These are phyloP conservation scores for Lipomyces starkeyi DNA, from an alignment of 805 yeast genomes.

Conservation along the genomic window DNA sequence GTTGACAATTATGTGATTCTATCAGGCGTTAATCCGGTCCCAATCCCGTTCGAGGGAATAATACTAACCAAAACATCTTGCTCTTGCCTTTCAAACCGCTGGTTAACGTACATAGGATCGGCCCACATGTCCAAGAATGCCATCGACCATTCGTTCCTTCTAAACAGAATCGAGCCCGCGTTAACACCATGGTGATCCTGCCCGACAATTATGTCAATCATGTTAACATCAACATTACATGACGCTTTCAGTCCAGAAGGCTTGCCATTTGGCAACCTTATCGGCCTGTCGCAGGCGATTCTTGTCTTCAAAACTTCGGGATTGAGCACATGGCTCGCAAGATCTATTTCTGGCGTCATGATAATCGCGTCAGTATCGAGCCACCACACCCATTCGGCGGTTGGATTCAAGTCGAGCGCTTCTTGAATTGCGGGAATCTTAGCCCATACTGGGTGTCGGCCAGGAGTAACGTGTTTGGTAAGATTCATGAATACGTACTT, in stretches of 20 bases:
- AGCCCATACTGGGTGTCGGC: conserved; percentile 42
- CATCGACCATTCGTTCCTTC: conserved; percentile 74
- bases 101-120: conserved; percentile 79
- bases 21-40: neutral
- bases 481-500: conserved; percentile 43
- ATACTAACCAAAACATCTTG: conserved; percentile 66
- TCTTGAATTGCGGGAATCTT: conserved; percentile 47
- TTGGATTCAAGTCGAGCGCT: conserved; percentile 44
- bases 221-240: conserved; percentile 14
- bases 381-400: conserved; percentile 51
- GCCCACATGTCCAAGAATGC: conserved; percentile 78
- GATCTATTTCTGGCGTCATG: conserved; percentile 44
- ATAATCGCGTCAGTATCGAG: conserved; percentile 48
- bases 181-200: conserved; percentile 91
- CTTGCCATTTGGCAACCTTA: conserved; percentile 27
- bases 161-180: conserved; percentile 75
- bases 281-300: conserved; percentile 35
- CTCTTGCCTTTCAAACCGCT: conserved; percentile 78
- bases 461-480: conserved; percentile 31
- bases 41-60: neutral
- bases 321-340: conserved; percentile 42
- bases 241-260: conserved; percentile 26
- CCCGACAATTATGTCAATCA: conserved; percentile 68
- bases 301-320: conserved; percentile 41
- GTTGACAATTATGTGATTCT: conserved; percentile 56